Evolutionary conservation across 2,329 filamentous ascomycete species (phyloP).

Genomic region (Colletotrichum karsti): DNA sequence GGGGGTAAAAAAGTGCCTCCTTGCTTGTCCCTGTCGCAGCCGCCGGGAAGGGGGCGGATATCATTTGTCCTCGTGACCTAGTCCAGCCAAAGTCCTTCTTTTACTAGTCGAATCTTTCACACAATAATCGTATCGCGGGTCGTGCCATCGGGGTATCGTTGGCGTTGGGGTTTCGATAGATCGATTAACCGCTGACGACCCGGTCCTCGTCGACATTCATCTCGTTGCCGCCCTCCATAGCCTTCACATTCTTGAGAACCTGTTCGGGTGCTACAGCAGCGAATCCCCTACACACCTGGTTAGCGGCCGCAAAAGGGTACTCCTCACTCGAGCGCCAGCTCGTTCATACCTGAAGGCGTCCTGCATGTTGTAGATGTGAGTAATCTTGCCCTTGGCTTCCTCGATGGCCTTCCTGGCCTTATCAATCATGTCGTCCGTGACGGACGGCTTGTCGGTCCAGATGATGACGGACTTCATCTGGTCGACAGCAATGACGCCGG

Average conservation of each 20-base stretch:
- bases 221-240: constrained; percentile 59
- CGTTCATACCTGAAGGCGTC: constrained; percentile 58
- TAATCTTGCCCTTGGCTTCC: constrained; percentile 78
- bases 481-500: constrained; percentile 70
- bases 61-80: constrained; percentile 24
- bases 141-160: neutral
- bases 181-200: constrained; percentile 56
- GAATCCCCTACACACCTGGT: constrained; percentile 70
- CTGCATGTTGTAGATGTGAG: constrained; percentile 72
- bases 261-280: constrained; percentile 77
- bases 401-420: constrained; percentile 77
- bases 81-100: constrained; percentile 27
- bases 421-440: constrained; percentile 71
- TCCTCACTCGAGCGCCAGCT: neutral
- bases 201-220: constrained; percentile 79
- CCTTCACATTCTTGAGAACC: constrained; percentile 72
- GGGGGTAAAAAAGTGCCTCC: constrained; percentile 7
- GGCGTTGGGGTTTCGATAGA: neutral
- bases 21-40: constrained; percentile 22
- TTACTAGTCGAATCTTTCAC: constrained; percentile 4
- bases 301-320: constrained; percentile 30
- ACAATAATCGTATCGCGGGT: neutral
- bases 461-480: constrained; percentile 79
- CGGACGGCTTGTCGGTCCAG: constrained; percentile 74
- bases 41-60: constrained; percentile 23